Evolutionary conservation across 2,329 filamentous ascomycete genomes (phyloP).

Genomic region (Botrytis porri): DNA sequence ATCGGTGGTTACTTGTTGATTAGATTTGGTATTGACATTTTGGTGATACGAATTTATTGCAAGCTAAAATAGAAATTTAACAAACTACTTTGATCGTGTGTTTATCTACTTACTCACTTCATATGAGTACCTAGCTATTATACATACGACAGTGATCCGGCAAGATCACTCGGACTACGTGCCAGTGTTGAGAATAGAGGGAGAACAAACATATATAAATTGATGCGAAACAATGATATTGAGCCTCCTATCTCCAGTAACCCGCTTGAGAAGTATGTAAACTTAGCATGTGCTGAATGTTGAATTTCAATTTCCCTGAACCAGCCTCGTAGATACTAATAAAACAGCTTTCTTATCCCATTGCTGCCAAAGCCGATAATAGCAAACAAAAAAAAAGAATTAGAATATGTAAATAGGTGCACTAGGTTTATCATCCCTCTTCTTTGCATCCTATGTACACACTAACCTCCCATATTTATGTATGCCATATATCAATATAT

Average conservation of each 20-base stretch:
- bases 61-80: rapidly evolving
- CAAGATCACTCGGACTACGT: neutral
- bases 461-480: neutral
- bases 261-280: neutral
- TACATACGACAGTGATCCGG: neutral
- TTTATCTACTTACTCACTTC: neutral
- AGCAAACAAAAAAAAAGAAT: neutral
- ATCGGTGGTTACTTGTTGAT: neutral
- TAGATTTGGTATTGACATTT: too few relatives aligned
- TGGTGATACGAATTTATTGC: neutral
- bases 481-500: neutral
- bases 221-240: neutral
- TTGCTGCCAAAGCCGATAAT: neutral
- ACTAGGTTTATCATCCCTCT: rapidly evolving
- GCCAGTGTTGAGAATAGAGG: neutral
- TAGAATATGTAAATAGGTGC: neutral
- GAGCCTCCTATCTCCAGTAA: neutral
- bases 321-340: neutral
- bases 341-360: neutral
- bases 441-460: neutral
- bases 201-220: neutral
- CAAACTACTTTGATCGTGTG: neutral
- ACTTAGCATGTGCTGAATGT: neutral
- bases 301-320: neutral
- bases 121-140: neutral